These are phyloP conservation scores for Tuber melanosporum DNA, from an alignment of 495 filamentous ascomycete genomes.

Conservation along the genomic window DNA sequence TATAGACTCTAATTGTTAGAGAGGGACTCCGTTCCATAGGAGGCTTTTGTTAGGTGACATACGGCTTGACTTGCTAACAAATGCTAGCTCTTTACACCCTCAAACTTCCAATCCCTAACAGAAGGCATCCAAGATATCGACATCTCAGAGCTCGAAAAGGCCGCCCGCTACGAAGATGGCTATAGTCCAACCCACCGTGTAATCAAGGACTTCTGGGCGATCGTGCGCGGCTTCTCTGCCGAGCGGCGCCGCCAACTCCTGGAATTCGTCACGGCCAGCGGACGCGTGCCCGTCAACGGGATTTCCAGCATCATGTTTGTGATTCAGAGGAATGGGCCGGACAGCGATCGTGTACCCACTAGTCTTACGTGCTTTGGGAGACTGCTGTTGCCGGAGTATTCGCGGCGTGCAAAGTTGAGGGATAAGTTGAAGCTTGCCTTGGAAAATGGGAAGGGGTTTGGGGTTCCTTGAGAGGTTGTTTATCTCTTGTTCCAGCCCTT, in stretches of 20 bases:
- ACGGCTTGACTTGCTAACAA: neutral
- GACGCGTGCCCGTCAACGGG: slow-evolving; percentile 80
- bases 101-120: slow-evolving; percentile 64
- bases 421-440: slow-evolving; percentile 73
- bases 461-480: slow-evolving; percentile 50
- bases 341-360: slow-evolving; percentile 61
- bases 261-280: slow-evolving; percentile 91
- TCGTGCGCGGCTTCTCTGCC: slow-evolving; percentile 63
- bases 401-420: slow-evolving; percentile 57
- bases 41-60: neutral
- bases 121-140: slow-evolving; percentile 75
- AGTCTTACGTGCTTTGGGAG: slow-evolving; percentile 86
- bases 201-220: slow-evolving; percentile 74
- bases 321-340: slow-evolving; percentile 66
- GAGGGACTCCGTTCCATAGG: neutral
- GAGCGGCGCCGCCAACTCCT: slow-evolving; percentile 64
- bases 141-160: slow-evolving; percentile 59
- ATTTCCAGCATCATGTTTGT: slow-evolving; percentile 72
- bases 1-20: neutral
- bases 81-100: slow-evolving; percentile 56
- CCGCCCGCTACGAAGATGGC: slow-evolving; percentile 68
- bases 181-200: slow-evolving; percentile 61
- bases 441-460: slow-evolving; percentile 91
- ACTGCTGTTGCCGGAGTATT: slow-evolving; percentile 77
- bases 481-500: neutral